Evolutionary conservation across 371 early-diverging fungal species (phyloP).

Genomic region (Mucor indicus): DNA sequence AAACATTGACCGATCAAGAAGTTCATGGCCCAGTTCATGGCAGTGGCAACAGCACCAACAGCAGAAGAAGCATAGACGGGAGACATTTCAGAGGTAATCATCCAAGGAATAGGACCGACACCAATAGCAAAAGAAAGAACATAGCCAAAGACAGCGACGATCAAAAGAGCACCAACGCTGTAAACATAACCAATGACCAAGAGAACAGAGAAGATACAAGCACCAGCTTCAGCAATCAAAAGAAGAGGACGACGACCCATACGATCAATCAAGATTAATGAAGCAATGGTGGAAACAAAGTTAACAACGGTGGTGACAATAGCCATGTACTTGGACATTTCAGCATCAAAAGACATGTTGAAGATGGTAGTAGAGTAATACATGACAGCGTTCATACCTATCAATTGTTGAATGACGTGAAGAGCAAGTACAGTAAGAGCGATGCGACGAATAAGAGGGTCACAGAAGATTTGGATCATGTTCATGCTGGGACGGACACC

Average conservation of each 20-base stretch:
- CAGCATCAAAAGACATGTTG: conserved; percentile 38
- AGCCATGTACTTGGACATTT: conserved; percentile 60
- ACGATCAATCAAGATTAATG: conserved; percentile 49
- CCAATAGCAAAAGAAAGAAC: conserved; percentile 84
- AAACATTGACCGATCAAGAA: conserved; percentile 23
- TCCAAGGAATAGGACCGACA: conserved; percentile 82
- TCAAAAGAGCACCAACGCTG: conserved; percentile 49
- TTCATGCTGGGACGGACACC: conserved; percentile 16
- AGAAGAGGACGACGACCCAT: conserved; percentile 75
- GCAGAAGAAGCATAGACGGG: conserved; percentile 64
- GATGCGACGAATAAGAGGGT: conserved; percentile 49
- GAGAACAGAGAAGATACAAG: conserved; percentile 54
- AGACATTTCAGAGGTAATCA: conserved; percentile 69
- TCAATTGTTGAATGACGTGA: conserved; percentile 70
- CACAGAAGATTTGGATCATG: conserved; percentile 38
- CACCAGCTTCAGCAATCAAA: conserved; percentile 57
- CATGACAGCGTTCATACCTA: conserved; percentile 85
- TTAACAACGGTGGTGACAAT: conserved; percentile 61
- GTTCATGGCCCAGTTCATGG: conserved; percentile 58
- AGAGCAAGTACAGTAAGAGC: conserved; percentile 43
- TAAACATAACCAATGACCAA: conserved; percentile 55
- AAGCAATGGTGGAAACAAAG: conserved; percentile 51
- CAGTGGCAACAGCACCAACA: conserved; percentile 48
- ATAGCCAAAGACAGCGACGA: conserved; percentile 68
- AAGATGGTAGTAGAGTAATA: conserved; percentile 76